Evolutionary conservation across 345 rosid species (phyloP), one percentile per base, ranked within the genome.

Genomic region (Gossypium anomalum): DNA sequence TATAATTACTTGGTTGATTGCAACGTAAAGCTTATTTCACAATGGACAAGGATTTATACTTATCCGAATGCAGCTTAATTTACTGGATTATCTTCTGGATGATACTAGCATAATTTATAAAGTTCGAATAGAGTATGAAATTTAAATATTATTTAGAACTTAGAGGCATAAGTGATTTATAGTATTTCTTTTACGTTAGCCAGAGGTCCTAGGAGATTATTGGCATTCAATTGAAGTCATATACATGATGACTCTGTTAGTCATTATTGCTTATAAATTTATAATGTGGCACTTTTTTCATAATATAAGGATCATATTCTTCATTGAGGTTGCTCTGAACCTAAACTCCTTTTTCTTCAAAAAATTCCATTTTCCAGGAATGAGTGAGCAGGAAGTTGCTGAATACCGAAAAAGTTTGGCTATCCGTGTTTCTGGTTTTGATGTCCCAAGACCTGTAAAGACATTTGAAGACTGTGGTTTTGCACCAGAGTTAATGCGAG

Each of bases 391-490:
- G 81, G 98, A 90, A 45, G 81, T 86, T 63, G 82, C 80, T 9
- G 99, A 91, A 27, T 91, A 87, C 45, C 78, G 80, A 68, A 92
- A 89, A 73, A 88, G 90, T 67, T 80, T 91, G 76, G 96, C 90
- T 49, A 89, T 95, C 71, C 96, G 97, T 43, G 97, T 95, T 10
- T 95, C 93, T 0, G 99, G 99, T 71, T 93, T 95, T 78, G 99
- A 95, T 76, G 97, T 91, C 68, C 97, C 92, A 57, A 82, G 94
- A 84, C 92, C 94, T 2, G 73, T 93, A 19, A 90, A 90, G 83
- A 74, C 89, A 58, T 95, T 95, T 86, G 94, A 91, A 57, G 98
- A 93, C 63, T 92, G 90, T 86, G 88, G 96, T 15, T 95, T 95
- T 79, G 81, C 96, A 19, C 62, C 92, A 22, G 93, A 93, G 59